Evolutionary conservation across 345 rosid genomes (phyloP), one percentile per base, ranked within the genome.

Genomic region (Moricandia arvensis): DNA sequence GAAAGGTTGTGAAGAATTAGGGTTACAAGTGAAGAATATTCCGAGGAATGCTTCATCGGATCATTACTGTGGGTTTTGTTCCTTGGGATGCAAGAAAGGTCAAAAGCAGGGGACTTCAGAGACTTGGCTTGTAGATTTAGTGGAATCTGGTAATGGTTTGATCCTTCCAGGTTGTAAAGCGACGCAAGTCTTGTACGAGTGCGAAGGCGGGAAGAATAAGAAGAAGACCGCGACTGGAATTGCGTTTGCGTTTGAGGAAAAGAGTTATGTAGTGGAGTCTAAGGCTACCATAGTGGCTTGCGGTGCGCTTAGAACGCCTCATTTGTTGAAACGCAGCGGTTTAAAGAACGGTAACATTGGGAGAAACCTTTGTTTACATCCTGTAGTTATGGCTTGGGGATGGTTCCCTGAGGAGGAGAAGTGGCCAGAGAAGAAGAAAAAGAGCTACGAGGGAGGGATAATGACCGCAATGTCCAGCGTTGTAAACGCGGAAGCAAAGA

Each of bases 371-470:
- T 90, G 82, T 77, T 84, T 90, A 69, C 98, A 93, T 74, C 95
- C 96, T 0, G 96, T 90, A 34, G 76, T 90, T 34, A 90, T 93
- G 94, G 90, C 89, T 7, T 93, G 98, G 98, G 98, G 96, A 41
- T 85, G 87, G 71, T 93, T 93, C 47, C 94, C 93, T 0, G 67
- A 76, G 0, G 87, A 82, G n/a, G 75, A 63, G 12, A 76, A 18
- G 34, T 88, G 87, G 86, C 87, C 85, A 0, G 90, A 80, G 71
- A 73, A 70, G 47, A 74, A 63, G 49, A 87, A 90, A 74, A 87
- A 76, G 76, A 87, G 95, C 84, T 90, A 87, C 13, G 87, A 90
- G 59, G 98, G 98, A 60, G 93, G 90, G 17, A 93, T 89, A 71
- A 87, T 93, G 95, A 93, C 98, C 4, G 87, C 91, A 1, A 93